Evolutionary conservation across 1,139 yeast species (phyloP).

Genomic region (Arxiozyma slooffiae): DNA sequence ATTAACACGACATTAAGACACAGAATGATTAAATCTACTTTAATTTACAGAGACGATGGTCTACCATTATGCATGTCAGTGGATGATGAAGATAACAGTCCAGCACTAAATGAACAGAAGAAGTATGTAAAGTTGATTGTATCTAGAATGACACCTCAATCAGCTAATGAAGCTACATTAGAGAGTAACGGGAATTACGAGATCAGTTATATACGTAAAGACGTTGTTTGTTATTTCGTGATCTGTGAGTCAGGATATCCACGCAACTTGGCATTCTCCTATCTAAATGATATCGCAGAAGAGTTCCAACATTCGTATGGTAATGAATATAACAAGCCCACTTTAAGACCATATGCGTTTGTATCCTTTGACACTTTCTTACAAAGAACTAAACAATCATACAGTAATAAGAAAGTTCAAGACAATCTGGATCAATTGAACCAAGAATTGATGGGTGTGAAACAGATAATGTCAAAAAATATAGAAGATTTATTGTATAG

Average conservation of each 20-base stretch:
- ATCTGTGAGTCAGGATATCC: conserved; percentile 76
- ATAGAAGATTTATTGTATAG: conserved; percentile 89
- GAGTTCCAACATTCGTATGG: conserved; percentile 81
- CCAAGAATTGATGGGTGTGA: conserved; percentile 84
- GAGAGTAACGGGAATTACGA: conserved; percentile 60
- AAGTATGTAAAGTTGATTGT: conserved; percentile 73
- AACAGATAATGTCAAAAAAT: conserved; percentile 89
- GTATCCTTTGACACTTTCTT: conserved; percentile 76
- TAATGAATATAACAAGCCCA: conserved; percentile 50
- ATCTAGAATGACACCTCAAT: conserved; percentile 64
- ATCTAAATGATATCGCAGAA: conserved; percentile 66
- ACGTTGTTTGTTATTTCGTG: conserved; percentile 63
- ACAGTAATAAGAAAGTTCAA: conserved; percentile 86
- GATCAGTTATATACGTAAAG: conserved; percentile 62
- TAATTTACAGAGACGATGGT: conserved; percentile 63
- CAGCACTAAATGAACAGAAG: conserved; percentile 61
- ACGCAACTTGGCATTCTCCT: conserved; percentile 79
- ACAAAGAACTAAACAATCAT: conserved; percentile 77
- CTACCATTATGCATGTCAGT: conserved; percentile 90
- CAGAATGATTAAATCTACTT: conserved; percentile 58
- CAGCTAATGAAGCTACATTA: conserved; percentile 79
- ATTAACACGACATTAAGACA: background rate
- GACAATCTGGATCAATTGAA: conserved; percentile 78
- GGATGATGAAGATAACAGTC: conserved; percentile 69
- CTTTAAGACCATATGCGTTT: conserved; percentile 80